Conservation (phyloP, 345 rosid genomes). For the Kernera saxatilis region DNA sequence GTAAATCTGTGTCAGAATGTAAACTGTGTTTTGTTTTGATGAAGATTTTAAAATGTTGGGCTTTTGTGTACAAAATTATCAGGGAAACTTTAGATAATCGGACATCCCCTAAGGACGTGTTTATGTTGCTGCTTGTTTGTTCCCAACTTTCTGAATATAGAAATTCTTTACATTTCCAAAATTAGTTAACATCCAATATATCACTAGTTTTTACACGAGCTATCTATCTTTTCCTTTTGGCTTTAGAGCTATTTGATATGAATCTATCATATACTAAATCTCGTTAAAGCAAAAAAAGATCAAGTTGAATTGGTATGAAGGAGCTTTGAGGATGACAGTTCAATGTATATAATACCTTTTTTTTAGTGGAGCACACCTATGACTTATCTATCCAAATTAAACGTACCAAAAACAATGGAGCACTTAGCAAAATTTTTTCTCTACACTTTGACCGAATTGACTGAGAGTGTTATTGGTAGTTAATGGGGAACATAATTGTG, state of each 20-base stretch:
- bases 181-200: background rate
- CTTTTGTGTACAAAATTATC: conserved; percentile 4
- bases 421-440: background rate
- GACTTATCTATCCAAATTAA: conserved; percentile 8
- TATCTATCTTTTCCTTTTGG: background rate
- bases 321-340: background rate
- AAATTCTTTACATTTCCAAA: conserved; percentile 7
- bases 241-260: background rate
- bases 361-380: conserved; percentile 12
- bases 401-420: conserved; percentile 19
- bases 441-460: conserved; percentile 14
- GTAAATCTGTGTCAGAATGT: conserved; percentile 16
- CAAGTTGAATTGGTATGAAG: background rate
- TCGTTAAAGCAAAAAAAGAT: background rate
- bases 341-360: background rate
- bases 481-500: conserved; percentile 31
- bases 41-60: background rate
- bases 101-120: conserved; percentile 7
- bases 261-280: background rate
- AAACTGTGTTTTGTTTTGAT: conserved; percentile 5
- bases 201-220: background rate
- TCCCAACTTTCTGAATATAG: conserved; percentile 18
- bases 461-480: conserved; percentile 21
- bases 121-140: conserved; percentile 20
- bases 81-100: conserved; percentile 2